Evolutionary conservation across 164 flowering plant genomes (phyloP), one percentile per base, ranked within the genome.

Genomic region (Akebia trifoliata): DNA sequence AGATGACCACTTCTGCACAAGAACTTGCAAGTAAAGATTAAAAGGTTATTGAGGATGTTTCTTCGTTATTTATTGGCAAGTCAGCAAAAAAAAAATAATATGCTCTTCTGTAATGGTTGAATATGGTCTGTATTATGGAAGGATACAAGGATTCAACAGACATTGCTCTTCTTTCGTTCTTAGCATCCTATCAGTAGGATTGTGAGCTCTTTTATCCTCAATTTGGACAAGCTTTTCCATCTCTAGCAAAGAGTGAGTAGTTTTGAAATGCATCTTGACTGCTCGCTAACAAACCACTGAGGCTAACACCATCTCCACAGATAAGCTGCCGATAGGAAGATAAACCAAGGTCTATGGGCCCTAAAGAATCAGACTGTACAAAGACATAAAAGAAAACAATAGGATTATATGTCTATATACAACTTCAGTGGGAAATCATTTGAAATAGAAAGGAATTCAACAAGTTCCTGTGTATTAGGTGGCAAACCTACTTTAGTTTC

Each of bases 311-410:
- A 57, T 79, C 80, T 22, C 74, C 75, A 34, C 35, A 57, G 30
- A 36, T 54, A 22, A 76, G 48, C 61, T 72, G 79, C 24, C 54
- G 59, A 0, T 75, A 71, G 39, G 76, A 71, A 34, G 85, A 54
- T 15, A 77, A 45, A 39, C 77, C 76, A 46, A 83, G 72, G 68
- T 82, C 90, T 39, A 81, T 79, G 18, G 92, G 80, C 53, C 90
- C 92, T 64, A 78, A 46, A 10, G 87, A 77, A 54, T 84, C 85
- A 31, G 64, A 57, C 92, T 85, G 85, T 29, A 61, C 25, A 52
- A 38, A 49, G 32, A 21, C 39, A 67, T 55, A 18, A 29, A 56
- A 39, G 44, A 36, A 43, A 4, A 2, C 17, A 57, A 40, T 37
- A 40, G 28, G 31, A 46, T 63, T 9, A 64, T 47, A 28, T 14